Base-by-base conservation (phyloP, 805 yeast genomes). In the Kodamaea neixiangensis region DNA sequence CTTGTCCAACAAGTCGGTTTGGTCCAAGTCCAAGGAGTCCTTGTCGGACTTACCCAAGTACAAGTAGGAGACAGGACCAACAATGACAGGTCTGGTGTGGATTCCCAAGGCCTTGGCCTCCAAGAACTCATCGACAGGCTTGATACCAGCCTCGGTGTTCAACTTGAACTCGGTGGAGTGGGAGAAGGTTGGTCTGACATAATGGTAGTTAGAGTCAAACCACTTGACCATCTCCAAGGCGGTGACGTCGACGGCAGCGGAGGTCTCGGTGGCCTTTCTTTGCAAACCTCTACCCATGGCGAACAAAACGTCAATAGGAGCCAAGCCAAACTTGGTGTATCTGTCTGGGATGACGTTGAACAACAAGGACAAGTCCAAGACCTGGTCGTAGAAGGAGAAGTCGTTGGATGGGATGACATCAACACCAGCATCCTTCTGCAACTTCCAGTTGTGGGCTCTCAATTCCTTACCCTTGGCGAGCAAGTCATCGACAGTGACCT, bases 201-300 rank as follows among this genome's bases (percentile, higher is more conserved):
- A 94, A 79, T 94, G 99, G 89, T 94, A 94, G 90, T 94, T 94
- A 60, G 97, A 89, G 78, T 94, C 99, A 66, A 94, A 94, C 99
- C 99, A 94, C 83, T 94, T 94, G 65, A 94, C 99, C 99, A 94
- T 94, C 84, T 94, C 96, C 72, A 90, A 83, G 66, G 99, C 99
- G 58, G 98, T 93, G 56, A 94, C 99, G 76, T 94, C 99, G 64
- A 94, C 97, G 62, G 96, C 96, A 64, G 86, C 82, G 56, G 84
- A 72, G 60, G 91, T 69, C 64, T 87, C 96, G 61, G 96, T 87
- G 61, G 96, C 96, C 76, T 87, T 86, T 80, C 94, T 89, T 82
- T 94, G 99, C 74, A 94, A 83, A 86, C 99, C 99, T 85, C 99
- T 91, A 78, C 98, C 99, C 98, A 94, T 94, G 69, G 99, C 99